A percentile compares a stretch with the other conserved stretches of the same genome.
These are phyloP conservation scores for Salix dunnii DNA, from an alignment of 345 rosid species.

Conservation along the genomic window DNA sequence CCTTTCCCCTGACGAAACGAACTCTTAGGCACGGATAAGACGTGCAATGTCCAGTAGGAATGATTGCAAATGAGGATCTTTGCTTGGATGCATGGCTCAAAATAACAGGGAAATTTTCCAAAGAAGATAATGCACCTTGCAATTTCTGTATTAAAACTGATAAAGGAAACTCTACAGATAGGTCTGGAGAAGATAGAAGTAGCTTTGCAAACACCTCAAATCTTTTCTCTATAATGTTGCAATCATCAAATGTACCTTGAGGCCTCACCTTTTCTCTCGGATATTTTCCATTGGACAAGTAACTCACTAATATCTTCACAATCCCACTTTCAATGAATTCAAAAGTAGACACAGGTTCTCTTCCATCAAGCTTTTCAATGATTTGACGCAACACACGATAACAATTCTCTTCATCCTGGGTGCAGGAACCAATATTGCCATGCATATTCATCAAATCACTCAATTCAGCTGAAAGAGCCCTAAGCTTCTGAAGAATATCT, in stretches of 20 bases:
- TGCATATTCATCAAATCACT: slow-evolving; percentile 42
- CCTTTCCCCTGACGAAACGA: slow-evolving; percentile 65
- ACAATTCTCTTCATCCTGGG: slow-evolving; percentile 52
- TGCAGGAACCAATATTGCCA: slow-evolving; percentile 23
- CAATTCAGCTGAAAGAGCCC: slow-evolving; percentile 53
- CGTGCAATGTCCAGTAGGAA: slow-evolving; percentile 55
- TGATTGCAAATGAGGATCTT: slow-evolving; percentile 54
- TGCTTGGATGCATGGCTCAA: slow-evolving; percentile 50
- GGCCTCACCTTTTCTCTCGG: slow-evolving; percentile 35
- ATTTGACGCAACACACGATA: slow-evolving; percentile 47
- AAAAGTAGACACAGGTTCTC: slow-evolving; percentile 83
- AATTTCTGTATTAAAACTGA: slow-evolving; percentile 57
- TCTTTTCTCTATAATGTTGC: slow-evolving; percentile 52
- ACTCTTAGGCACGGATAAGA: slow-evolving; percentile 65
- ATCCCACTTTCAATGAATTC: slow-evolving; percentile 91
- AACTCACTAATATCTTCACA: slow-evolving; percentile 62
- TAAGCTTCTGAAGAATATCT: slow-evolving; percentile 76
- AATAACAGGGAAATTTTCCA: slow-evolving; percentile 78
- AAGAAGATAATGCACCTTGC: slow-evolving; percentile 71
- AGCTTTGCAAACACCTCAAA: slow-evolving; percentile 61
- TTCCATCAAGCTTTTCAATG: slow-evolving; percentile 60
- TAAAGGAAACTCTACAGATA: slow-evolving; percentile 46
- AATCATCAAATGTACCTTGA: slow-evolving; percentile 23
- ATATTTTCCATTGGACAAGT: slow-evolving; percentile 58
- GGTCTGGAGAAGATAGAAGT: slow-evolving; percentile 43